Evolutionary conservation across 495 filamentous ascomycete species (phyloP), one percentile per base, ranked within the genome.

Genomic region (Xylaria intraflava): DNA sequence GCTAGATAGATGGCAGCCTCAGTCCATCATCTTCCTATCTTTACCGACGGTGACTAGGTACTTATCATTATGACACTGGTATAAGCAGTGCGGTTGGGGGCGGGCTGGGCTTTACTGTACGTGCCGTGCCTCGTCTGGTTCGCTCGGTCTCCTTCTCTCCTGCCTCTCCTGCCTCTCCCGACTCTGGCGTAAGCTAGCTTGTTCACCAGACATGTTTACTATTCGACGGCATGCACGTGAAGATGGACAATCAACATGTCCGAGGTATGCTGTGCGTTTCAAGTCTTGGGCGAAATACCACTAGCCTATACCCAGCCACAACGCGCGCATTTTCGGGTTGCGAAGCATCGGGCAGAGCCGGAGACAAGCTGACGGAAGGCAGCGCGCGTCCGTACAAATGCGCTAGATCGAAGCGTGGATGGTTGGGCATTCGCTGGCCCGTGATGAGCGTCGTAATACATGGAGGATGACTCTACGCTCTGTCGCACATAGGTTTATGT

Each of bases 341-440:
- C 19, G 44, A 47, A 26, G 27, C 31, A 36, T 43, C 52, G 52
- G 52, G 52, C 52, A 49, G 49, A 55, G 26, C 12, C 52, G 52
- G 52, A n/a, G n/a, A 36, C 44, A 43, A 31, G 27, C 27, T 36
- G 36, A 43, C 29, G 17, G 33, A 20, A 19, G 19, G 39, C 10
- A 43, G 31, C 22, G 26, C 20, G 44, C 33, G 49, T 43, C 31
- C 24, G 49, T 44, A 29, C 27, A 29, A 29, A 29, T 29, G 27
- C n/a, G n/a, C n/a, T 29, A 29, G 4, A 9, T 29, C 4, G 27
- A 29, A 9, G n/a, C 4, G 35, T 17, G 5, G 5, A 17, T 17
- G n/a, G n/a, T 38, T 38, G 35, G 35, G 35, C 35, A 53, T 46
- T 23, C 40, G 51, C 23, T 31, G 42, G 42, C 38, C 17, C 33